phyloP scores from a whole-genome alignment of 139 green algal genomes.

The Micractinium sp. region DNA sequence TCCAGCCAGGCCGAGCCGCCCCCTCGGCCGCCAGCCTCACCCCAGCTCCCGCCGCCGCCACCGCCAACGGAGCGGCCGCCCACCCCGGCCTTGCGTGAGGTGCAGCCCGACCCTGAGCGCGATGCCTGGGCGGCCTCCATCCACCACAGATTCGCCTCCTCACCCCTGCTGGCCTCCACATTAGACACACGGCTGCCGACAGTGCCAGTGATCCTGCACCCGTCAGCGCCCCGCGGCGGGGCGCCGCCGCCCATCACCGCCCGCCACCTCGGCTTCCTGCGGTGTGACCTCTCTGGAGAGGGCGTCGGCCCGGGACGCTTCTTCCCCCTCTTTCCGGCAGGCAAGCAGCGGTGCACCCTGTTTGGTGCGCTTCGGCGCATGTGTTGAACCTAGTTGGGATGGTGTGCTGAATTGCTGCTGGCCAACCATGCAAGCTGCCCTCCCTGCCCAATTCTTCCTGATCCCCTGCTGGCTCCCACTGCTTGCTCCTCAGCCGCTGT shows the following conservation, averaged over 20 bases:
- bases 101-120: neutral
- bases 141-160: neutral
- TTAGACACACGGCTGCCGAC: neutral
- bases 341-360: neutral
- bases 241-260: constrained; percentile 9
- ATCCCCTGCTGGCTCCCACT: neutral
- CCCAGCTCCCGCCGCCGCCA: neutral
- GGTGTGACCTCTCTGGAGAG: constrained; percentile 7
- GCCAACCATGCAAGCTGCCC: neutral
- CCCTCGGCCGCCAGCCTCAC: neutral
- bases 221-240: constrained; percentile 16
- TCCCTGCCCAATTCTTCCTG: neutral
- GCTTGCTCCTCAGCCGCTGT: neutral
- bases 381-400: neutral
- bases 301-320: constrained; percentile 14
- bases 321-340: constrained; percentile 13
- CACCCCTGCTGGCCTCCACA: neutral
- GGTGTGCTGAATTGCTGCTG: neutral
- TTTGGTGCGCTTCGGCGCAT: neutral
- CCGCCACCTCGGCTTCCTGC: constrained; percentile 31
- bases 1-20: neutral
- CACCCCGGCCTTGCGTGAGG: no score
- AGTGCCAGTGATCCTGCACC: constrained; percentile 34
- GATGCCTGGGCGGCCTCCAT: constrained; percentile 16
- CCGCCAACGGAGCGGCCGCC: neutral